These are phyloP conservation scores for Erodium moschatum DNA, from an alignment of 441 rosid species.

Conservation along the genomic window DNA sequence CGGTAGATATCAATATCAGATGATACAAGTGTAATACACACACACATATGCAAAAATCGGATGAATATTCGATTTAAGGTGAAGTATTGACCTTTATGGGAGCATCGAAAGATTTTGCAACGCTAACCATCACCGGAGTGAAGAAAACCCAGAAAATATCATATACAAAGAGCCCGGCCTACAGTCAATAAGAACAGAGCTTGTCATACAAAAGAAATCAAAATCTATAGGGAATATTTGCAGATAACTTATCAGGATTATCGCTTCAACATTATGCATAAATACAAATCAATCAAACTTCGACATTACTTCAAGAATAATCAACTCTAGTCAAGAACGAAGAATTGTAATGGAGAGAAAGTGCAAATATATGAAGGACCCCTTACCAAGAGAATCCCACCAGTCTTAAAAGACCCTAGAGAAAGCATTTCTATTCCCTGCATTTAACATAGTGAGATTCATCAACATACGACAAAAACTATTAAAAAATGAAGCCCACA, in stretches of 20 bases:
- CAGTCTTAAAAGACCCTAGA: conserved; percentile 6
- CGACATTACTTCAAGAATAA: background rate
- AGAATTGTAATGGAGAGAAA: background rate
- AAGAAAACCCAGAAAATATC: conserved; percentile 98
- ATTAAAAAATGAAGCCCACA: background rate
- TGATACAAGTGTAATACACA: background rate
- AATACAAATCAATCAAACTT: background rate
- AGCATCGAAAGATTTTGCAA: conserved; percentile 96
- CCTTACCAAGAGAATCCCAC: conserved; percentile 5
- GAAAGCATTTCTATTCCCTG: conserved; percentile 12
- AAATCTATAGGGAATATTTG: background rate
- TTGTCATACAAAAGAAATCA: background rate
- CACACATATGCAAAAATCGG: background rate
- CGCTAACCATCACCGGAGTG: conserved; percentile 97
- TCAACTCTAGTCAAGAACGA: background rate
- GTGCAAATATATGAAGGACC: background rate
- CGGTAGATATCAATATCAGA: background rate
- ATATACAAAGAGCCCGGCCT: conserved; percentile 93
- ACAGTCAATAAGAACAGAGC: conserved; percentile 15
- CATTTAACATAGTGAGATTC: background rate
- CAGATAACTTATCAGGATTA: background rate
- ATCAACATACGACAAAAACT: background rate
- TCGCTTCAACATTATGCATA: background rate
- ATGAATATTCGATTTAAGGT: background rate
- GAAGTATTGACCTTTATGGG: conserved; percentile 75